Evolutionary conservation across 305 asterid genomes (phyloP).

Genomic region (Fraxinus baroniana): DNA sequence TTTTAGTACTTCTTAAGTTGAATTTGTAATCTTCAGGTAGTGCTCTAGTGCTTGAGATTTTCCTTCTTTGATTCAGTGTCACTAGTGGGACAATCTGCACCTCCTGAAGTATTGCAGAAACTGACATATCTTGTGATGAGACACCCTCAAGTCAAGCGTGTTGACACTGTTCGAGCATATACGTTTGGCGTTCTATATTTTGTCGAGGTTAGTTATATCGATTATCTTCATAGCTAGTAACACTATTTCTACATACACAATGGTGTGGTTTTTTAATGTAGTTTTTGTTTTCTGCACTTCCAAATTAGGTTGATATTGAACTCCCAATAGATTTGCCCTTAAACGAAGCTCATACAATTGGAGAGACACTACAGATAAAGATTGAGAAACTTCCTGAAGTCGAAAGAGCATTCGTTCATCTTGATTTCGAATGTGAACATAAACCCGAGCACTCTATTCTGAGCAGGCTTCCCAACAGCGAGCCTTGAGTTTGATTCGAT

Average conservation of each 20-base stretch:
- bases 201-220: conserved; percentile 62
- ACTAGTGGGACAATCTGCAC: conserved; percentile 75
- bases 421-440: conserved; percentile 73
- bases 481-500: conserved; percentile 35
- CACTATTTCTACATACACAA: neutral
- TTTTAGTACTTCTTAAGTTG: neutral
- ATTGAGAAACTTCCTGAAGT: conserved; percentile 69
- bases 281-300: neutral
- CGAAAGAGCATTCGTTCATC: conserved; percentile 80
- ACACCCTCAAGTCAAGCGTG: conserved; percentile 69
- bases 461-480: conserved; percentile 58
- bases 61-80: conserved; percentile 44
- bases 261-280: neutral
- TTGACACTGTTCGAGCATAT: conserved; percentile 84
- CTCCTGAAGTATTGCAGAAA: conserved; percentile 67
- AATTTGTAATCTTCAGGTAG: neutral
- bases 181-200: conserved; percentile 82
- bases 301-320: conserved; percentile 68
- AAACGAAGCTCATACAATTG: conserved; percentile 71
- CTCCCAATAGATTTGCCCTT: conserved; percentile 71
- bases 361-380: conserved; percentile 68
- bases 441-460: conserved; percentile 75
- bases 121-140: conserved; percentile 69
- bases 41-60: neutral
- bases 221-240: neutral